A percentile compares a stretch with the other conserved stretches of the same genome.
phyloP scores from a whole-genome alignment of 1,284 basidiomycete species.

The Pseudozyma sp. region DNA sequence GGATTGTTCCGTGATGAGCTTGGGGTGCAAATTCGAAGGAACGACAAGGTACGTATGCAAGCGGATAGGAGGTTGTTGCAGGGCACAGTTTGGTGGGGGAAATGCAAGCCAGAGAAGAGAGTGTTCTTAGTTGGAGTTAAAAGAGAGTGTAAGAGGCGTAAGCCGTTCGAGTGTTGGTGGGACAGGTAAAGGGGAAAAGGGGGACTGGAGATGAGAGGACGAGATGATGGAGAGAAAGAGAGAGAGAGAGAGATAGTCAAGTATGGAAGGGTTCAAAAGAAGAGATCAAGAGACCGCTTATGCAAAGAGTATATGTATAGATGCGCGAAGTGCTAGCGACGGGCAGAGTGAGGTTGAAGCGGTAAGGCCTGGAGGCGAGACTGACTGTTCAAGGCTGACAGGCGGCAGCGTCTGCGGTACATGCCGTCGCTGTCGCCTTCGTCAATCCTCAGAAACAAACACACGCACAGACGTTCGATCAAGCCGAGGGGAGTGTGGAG shows the following conservation, averaged over 20 bases:
- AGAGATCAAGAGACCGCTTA: neutral
- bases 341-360: no score
- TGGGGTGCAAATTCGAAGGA: neutral
- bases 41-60: constrained; percentile 3
- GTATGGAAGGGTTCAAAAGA: constrained; percentile 24
- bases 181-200: constrained; percentile 2
- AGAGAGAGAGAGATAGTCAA: constrained; percentile 10
- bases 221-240: constrained; percentile 25
- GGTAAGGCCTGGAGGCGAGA: neutral
- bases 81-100: constrained; percentile 9
- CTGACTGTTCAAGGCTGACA: neutral
- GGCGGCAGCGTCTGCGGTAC: neutral
- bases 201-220: constrained; percentile 2
- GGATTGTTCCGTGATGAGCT: constrained; percentile 1
- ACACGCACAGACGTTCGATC: neutral
- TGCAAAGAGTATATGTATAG: constrained; percentile 30
- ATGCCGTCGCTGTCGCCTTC: neutral
- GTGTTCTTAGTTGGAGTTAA: constrained; percentile 27
- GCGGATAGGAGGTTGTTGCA: constrained; percentile 1
- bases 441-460: neutral
- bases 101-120: constrained; percentile 9
- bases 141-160: constrained; percentile 17
- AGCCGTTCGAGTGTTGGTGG: neutral
- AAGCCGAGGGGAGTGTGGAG: neutral
- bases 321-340: neutral